phyloP scores from a whole-genome alignment of 441 rosid genomes.

The Flueggea neowawraea region DNA sequence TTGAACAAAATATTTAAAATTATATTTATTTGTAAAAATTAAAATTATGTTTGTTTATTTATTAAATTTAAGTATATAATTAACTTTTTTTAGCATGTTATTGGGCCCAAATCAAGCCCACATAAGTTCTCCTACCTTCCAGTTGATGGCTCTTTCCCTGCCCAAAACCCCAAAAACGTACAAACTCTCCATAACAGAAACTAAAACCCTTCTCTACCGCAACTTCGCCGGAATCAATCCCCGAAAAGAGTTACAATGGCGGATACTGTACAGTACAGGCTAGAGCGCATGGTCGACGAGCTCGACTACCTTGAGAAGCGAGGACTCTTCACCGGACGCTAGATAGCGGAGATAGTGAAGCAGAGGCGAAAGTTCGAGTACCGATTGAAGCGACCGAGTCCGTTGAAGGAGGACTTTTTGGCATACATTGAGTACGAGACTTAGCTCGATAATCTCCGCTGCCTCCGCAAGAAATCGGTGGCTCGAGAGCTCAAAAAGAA shows the following conservation, averaged over 20 bases:
- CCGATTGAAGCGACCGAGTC: conserved; percentile 82
- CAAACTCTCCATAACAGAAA: no score
- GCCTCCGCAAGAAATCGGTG: conserved; percentile 57
- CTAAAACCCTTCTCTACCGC: no score
- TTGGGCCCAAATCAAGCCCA: no score
- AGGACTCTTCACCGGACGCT: conserved; percentile 61
- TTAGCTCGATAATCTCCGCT: conserved; percentile 22
- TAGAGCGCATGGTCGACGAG: conserved; percentile 96
- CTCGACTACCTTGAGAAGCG: conserved; percentile 80
- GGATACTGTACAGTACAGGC: conserved; percentile 92
- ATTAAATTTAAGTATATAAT: no score
- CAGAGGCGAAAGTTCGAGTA: conserved; percentile 93
- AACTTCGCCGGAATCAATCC: no score
- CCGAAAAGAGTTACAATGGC: conserved; percentile 45
- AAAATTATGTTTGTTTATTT: no score
- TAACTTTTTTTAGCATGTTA: no score
- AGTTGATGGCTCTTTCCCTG: no score
- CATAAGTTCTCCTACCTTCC: no score
- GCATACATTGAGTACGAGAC: conserved; percentile 83
- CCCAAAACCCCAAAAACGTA: no score
- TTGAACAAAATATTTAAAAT: no score
- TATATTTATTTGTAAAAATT: no score
- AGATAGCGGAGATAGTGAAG: conserved; percentile 77
- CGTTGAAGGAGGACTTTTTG: conserved; percentile 73
- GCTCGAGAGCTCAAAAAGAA: conserved; percentile 25